phyloP scores from a whole-genome alignment of 2,329 filamentous ascomycete genomes.

The Alternaria angustiovoidea region DNA sequence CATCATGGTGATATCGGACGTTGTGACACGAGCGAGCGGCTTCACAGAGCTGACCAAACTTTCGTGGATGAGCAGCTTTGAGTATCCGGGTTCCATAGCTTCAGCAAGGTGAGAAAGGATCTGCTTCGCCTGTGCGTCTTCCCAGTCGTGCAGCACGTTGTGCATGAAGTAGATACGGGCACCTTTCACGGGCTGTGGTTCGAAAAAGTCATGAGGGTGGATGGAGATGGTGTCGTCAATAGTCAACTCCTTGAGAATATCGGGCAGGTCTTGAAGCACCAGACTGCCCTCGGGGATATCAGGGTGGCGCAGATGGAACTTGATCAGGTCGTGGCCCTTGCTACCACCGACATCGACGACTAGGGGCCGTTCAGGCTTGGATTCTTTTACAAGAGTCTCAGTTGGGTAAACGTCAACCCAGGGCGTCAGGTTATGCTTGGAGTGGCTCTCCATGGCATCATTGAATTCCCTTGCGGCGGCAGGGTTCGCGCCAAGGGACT shows the following conservation, averaged over 20 bases:
- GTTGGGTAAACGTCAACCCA: conserved; percentile 11
- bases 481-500: conserved; percentile 13
- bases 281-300: conserved; percentile 3
- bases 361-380: conserved; percentile 3
- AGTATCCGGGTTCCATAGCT: conserved; percentile 4
- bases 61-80: conserved; percentile 6
- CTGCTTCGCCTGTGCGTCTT: conserved; percentile 3
- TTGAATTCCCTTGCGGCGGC: conserved; percentile 11
- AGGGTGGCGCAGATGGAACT: conserved; percentile 9
- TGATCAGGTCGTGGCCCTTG: conserved; percentile 10
- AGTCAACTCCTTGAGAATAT: conserved; percentile 6
- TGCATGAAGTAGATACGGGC: conserved; percentile 12
- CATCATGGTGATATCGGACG: conserved; percentile 13
- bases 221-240: conserved; percentile 4
- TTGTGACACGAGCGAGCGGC: conserved; percentile 12
- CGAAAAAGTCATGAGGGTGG: conserved; percentile 8
- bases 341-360: conserved; percentile 13
- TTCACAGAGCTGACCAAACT: conserved; percentile 4
- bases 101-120: conserved; percentile 5
- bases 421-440: conserved; percentile 2
- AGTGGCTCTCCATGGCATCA: conserved; percentile 11
- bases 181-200: conserved; percentile 9
- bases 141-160: conserved; percentile 10
- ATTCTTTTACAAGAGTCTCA: conserved; percentile 4
- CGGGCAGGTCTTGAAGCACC: conserved; percentile 10